A percentile compares a stretch with the other conserved stretches of the same genome.
Evolutionary conservation across 441 rosid genomes (phyloP).

Genomic region (Francoa sonchifolia): DNA sequence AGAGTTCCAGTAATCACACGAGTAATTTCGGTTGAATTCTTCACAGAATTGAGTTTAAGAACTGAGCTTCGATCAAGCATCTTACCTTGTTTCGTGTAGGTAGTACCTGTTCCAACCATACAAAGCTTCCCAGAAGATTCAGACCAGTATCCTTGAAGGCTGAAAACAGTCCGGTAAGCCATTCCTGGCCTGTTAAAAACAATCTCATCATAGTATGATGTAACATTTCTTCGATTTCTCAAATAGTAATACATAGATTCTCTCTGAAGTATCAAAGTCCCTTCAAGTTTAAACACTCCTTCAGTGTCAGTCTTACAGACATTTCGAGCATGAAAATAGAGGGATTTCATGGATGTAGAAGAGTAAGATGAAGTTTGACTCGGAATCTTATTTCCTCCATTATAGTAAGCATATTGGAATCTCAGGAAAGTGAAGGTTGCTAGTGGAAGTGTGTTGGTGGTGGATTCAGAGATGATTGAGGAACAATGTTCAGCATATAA

Average conservation of each 20-base stretch:
- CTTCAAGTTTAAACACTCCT: neutral
- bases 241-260: neutral
- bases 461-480: neutral
- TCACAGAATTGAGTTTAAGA: conserved; percentile 22
- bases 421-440: neutral
- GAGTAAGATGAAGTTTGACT: neutral
- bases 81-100: neutral
- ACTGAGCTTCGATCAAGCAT: conserved; percentile 7
- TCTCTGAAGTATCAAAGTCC: neutral
- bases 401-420: neutral
- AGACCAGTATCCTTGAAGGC: neutral
- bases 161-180: neutral
- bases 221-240: too few relatives aligned
- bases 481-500: neutral
- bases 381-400: neutral
- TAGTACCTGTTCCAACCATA: neutral
- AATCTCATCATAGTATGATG: too few relatives aligned
- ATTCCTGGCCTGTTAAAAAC: neutral
- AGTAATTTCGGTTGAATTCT: conserved; percentile 13
- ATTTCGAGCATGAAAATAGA: neutral
- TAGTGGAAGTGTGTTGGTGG: neutral
- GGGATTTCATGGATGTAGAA: neutral
- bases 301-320: neutral
- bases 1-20: conserved; percentile 28
- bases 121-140: neutral